phyloP scores from a whole-genome alignment of 331 rosid genomes.

The Erythrophleum ivorense region DNA sequence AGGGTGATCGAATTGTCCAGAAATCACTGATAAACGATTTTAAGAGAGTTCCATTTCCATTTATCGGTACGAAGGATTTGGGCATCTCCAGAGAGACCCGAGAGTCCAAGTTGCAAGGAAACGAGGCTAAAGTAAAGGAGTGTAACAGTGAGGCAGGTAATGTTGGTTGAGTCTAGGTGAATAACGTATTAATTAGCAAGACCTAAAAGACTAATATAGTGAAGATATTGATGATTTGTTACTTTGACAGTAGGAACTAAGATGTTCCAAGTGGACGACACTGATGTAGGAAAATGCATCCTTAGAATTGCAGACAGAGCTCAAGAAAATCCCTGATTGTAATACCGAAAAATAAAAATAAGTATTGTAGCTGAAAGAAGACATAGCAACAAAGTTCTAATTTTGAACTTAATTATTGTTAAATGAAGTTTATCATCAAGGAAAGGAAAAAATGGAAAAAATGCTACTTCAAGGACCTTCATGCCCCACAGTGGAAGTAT shows the following conservation, averaged over 20 bases:
- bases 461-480: constrained; percentile 41
- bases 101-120: background rate
- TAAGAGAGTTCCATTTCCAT: constrained; percentile 60
- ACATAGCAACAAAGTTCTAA: background rate
- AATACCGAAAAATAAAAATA: background rate
- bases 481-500: constrained; percentile 46
- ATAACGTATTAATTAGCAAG: background rate
- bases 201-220: background rate
- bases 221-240: background rate
- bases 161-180: background rate
- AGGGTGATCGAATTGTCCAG: constrained; percentile 62
- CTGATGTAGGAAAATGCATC: background rate
- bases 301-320: background rate
- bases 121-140: background rate
- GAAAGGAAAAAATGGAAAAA: background rate
- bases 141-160: background rate
- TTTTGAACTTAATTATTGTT: background rate
- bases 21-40: constrained; percentile 57
- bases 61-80: constrained; percentile 35
- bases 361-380: constrained; percentile 1
- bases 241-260: background rate
- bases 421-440: background rate
- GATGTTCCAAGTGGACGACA: background rate
- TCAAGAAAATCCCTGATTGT: background rate
- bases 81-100: background rate